These are phyloP conservation scores for Alternaria longipes DNA, from an alignment of 2,329 filamentous ascomycete genomes.

Conservation along the genomic window DNA sequence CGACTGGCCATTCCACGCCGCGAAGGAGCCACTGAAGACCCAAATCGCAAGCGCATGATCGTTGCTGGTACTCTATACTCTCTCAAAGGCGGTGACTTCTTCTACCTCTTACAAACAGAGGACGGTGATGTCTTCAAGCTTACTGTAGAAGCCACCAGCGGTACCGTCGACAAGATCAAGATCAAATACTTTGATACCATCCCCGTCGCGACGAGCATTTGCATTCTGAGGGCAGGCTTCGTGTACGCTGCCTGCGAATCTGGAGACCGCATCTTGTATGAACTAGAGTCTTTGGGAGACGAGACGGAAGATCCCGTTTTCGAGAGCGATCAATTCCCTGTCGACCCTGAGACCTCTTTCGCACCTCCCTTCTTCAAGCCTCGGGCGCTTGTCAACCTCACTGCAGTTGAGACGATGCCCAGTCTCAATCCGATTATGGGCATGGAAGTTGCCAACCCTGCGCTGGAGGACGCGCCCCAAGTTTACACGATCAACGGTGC, in stretches of 20 bases:
- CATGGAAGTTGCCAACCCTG: constrained; percentile 90
- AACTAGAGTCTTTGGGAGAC: constrained; percentile 96
- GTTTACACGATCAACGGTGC: constrained; percentile 93
- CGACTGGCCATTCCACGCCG: constrained; percentile 88
- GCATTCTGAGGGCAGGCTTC: constrained; percentile 95
- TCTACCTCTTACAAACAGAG: constrained; percentile 94
- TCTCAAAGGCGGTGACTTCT: constrained; percentile 88
- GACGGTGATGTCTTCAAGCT: constrained; percentile 99
- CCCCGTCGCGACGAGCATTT: constrained; percentile 84
- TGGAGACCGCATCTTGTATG: constrained; percentile 93
- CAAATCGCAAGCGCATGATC: constrained; percentile 86
- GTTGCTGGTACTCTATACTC: constrained; percentile 97
- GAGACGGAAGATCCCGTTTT: constrained; percentile 92
- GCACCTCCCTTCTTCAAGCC: constrained; percentile 87
- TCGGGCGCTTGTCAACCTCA: constrained; percentile 80
- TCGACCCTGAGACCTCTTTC: constrained; percentile 76
- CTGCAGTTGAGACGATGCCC: constrained; percentile 82
- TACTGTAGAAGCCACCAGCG: constrained; percentile 83
- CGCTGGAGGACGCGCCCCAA: constrained; percentile 92
- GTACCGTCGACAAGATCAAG: constrained; percentile 75
- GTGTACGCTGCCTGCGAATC: constrained; percentile 92
- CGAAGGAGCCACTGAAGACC: constrained; percentile 88
- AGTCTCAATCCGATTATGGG: constrained; percentile 92
- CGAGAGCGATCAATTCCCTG: constrained; percentile 80
- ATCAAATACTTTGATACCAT: constrained; percentile 99